Evolutionary conservation across 1,284 basidiomycete genomes (phyloP).

Genomic region (Cutaneotrichosporon sp.): DNA sequence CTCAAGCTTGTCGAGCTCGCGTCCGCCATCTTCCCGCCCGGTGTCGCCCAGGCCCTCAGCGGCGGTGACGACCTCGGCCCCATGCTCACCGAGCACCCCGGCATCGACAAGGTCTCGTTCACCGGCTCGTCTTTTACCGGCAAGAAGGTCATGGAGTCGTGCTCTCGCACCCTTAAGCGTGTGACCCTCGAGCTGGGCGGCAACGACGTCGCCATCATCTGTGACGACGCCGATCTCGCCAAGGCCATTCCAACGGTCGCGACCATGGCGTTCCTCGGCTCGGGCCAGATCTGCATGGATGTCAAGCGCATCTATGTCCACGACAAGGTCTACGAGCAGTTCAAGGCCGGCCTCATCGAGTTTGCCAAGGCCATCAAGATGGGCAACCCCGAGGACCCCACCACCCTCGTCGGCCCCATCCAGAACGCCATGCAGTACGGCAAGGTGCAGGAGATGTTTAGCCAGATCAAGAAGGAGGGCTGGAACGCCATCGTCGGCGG

Average conservation of each 20-base stretch:
- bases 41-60: conserved; percentile 92
- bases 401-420: conserved; percentile 85
- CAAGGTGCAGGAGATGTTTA: conserved; percentile 84
- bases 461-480: conserved; percentile 77
- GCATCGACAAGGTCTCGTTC: conserved; percentile 77
- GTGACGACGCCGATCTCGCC: conserved; percentile 92
- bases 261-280: conserved; percentile 83
- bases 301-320: conserved; percentile 50
- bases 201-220: conserved; percentile 62
- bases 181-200: conserved; percentile 68
- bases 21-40: conserved; percentile 73
- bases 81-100: conserved; percentile 47
- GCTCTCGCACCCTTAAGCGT: conserved; percentile 87
- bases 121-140: conserved; percentile 88
- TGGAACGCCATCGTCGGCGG: conserved; percentile 89
- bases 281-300: conserved; percentile 73
- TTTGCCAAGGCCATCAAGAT: conserved; percentile 80
- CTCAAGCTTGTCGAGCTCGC: conserved; percentile 83
- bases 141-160: conserved; percentile 80
- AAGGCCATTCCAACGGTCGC: conserved; percentile 87
- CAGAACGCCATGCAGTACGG: conserved; percentile 83
- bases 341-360: conserved; percentile 41
- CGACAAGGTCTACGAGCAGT: conserved; percentile 51
- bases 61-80: conserved; percentile 48
- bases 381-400: conserved; percentile 80